Conservation (phyloP, 2,329 filamentous ascomycete species). For the Sclerotinia minor region DNA sequence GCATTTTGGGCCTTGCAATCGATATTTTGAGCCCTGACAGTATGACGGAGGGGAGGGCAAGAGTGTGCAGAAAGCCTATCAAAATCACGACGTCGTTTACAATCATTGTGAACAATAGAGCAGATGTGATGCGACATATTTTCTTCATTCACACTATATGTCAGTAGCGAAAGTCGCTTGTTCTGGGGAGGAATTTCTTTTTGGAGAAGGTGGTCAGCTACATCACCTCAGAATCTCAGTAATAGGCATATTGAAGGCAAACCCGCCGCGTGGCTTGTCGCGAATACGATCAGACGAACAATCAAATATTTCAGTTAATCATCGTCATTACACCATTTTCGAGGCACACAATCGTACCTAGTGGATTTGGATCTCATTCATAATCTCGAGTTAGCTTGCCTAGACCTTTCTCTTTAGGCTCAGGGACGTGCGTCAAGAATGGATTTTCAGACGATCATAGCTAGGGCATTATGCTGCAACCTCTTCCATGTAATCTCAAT, state of each 20-base stretch:
- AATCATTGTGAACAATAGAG: not conserved
- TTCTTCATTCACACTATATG: not conserved
- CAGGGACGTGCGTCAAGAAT: constrained; percentile 5
- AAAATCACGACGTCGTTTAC: not conserved
- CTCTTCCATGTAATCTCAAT: constrained; percentile 18
- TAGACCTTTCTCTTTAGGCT: not conserved
- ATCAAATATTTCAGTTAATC: not conserved
- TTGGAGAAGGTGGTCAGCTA: not conserved
- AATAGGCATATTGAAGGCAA: not conserved
- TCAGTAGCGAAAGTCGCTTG: not conserved
- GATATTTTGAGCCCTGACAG: not conserved
- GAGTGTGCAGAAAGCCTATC: not conserved
- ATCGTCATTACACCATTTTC: not conserved
- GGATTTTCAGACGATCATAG: constrained; percentile 10
- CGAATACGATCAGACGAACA: constrained; percentile 8
- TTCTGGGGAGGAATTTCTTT: not conserved
- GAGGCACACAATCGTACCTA: constrained; percentile 7
- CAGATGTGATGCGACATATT: not conserved
- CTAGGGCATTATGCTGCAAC: not conserved
- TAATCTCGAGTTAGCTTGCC: constrained; percentile 4
- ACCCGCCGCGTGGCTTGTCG: constrained; percentile 1
- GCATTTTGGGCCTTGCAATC: not conserved
- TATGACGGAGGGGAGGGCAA: not conserved
- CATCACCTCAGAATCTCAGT: not conserved
- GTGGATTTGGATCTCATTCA: constrained; percentile 8